Evolutionary conservation across 139 green algal species (phyloP).

Genomic region (Micractinium sp.): DNA sequence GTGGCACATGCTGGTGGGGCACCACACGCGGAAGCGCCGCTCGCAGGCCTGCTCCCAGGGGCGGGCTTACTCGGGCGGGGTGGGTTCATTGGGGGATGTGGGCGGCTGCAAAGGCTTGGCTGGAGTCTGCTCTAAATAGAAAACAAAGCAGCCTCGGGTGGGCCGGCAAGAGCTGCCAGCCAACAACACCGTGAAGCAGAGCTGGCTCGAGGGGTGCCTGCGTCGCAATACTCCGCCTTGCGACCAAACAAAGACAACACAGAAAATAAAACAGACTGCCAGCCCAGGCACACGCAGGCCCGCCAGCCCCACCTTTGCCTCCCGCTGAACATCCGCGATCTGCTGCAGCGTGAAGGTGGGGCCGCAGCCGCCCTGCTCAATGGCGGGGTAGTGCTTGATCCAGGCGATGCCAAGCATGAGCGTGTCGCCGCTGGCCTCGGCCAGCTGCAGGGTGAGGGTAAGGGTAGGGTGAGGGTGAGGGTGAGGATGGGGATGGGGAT

Average conservation of each 20-base stretch:
- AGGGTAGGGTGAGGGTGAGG: no score
- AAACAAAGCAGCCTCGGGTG: no score
- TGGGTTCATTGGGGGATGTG: no score
- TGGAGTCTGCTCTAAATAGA: no score
- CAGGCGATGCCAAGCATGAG: background rate
- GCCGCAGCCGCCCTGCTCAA: background rate
- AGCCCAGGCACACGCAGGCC: background rate
- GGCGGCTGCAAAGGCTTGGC: no score
- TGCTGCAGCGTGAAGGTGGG: background rate
- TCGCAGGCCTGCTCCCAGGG: background rate
- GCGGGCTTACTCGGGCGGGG: no score
- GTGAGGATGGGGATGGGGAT: no score
- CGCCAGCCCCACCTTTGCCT: background rate
- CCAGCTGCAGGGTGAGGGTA: background rate
- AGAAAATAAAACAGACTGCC: no score
- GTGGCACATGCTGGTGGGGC: background rate
- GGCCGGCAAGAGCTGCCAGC: no score
- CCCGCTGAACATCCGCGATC: background rate
- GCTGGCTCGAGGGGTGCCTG: no score
- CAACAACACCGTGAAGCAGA: background rate
- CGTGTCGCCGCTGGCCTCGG: background rate
- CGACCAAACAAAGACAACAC: no score
- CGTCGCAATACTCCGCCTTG: no score
- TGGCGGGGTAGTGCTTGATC: background rate
- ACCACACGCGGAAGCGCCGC: background rate